Evolutionary conservation across 2,329 filamentous ascomycete species (phyloP).

Genomic region (Penicillium oxalicum): DNA sequence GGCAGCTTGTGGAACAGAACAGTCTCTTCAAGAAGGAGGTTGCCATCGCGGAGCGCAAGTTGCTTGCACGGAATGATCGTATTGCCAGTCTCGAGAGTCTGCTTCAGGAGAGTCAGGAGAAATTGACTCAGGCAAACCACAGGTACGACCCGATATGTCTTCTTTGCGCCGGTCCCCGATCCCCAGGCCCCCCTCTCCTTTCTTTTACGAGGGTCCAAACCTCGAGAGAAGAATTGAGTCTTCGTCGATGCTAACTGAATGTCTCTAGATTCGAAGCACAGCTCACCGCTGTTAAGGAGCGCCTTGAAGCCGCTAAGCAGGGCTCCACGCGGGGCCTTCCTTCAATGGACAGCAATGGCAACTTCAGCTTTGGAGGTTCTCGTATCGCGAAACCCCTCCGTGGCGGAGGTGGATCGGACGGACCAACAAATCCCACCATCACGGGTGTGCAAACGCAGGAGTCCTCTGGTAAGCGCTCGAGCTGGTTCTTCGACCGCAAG

Average conservation of each 20-base stretch:
- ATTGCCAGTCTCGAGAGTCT: constrained; percentile 90
- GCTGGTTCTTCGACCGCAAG: constrained; percentile 47
- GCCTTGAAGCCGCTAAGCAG: constrained; percentile 88
- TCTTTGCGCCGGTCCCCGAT: background rate
- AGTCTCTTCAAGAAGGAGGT: constrained; percentile 97
- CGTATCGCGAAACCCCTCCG: constrained; percentile 61
- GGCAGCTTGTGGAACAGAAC: constrained; percentile 97
- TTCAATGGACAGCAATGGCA: constrained; percentile 56
- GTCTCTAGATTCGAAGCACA: constrained; percentile 82
- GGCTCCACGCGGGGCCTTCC: constrained; percentile 81
- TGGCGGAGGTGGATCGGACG: constrained; percentile 41
- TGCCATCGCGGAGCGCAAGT: constrained; percentile 93
- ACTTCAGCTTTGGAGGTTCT: constrained; percentile 63
- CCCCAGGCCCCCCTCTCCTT: background rate
- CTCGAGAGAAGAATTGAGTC: no score
- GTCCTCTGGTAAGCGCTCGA: constrained; percentile 57
- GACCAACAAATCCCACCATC: constrained; percentile 28
- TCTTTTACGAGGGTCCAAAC: background rate
- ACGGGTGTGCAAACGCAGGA: constrained; percentile 61
- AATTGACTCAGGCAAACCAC: constrained; percentile 93
- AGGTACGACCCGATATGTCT: constrained; percentile 57
- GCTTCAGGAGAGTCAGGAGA: constrained; percentile 95
- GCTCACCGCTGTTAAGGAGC: constrained; percentile 94
- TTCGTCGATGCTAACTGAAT: constrained; percentile 9
- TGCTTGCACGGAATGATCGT: constrained; percentile 92